A percentile compares a stretch with the other conserved stretches of the same genome.
Conservation (phyloP, 192 early-diverging fungal genomes). For the Backusella circina region DNA sequence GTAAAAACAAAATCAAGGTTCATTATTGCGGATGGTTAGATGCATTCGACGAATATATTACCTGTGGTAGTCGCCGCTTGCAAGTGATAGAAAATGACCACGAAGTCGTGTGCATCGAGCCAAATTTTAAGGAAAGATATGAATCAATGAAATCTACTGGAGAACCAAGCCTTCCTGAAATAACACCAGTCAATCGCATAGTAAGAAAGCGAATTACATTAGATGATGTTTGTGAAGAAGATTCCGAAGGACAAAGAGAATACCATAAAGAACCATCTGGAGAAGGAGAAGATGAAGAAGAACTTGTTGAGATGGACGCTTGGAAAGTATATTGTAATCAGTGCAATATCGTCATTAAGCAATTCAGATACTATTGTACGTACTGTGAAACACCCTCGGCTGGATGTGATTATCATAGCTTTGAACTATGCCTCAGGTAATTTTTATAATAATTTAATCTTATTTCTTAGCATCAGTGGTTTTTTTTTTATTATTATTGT, state of each 20-base stretch:
- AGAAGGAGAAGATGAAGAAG: slow-evolving; percentile 7
- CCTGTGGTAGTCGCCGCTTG: slow-evolving; percentile 28
- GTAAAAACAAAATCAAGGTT: slow-evolving; percentile 28
- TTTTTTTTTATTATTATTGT: slow-evolving; percentile 6
- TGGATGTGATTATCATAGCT: slow-evolving; percentile 63
- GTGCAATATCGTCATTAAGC: slow-evolving; percentile 75
- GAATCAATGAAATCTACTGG: not conserved
- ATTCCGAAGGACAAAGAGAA: not conserved
- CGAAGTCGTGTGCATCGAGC: slow-evolving; percentile 25
- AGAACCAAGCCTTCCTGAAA: not conserved
- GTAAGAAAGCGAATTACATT: not conserved
- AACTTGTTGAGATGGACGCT: slow-evolving; percentile 20
- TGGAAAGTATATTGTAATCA: slow-evolving; percentile 76
- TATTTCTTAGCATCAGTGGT: not conserved
- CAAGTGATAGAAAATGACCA: slow-evolving; percentile 34
- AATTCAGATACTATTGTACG: slow-evolving; percentile 81
- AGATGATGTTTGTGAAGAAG: not conserved
- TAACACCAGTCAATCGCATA: not conserved
- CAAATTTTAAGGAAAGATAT: slow-evolving; percentile 15
- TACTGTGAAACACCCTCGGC: slow-evolving; percentile 72
- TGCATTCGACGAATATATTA: slow-evolving; percentile 31
- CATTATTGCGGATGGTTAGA: slow-evolving; percentile 38
- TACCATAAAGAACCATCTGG: slow-evolving; percentile 14
- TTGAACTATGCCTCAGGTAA: slow-evolving; percentile 65
- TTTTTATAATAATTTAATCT: not conserved